phyloP scores from a whole-genome alignment of 768 basidiomycete genomes.

The Lactifluus echinatus region DNA sequence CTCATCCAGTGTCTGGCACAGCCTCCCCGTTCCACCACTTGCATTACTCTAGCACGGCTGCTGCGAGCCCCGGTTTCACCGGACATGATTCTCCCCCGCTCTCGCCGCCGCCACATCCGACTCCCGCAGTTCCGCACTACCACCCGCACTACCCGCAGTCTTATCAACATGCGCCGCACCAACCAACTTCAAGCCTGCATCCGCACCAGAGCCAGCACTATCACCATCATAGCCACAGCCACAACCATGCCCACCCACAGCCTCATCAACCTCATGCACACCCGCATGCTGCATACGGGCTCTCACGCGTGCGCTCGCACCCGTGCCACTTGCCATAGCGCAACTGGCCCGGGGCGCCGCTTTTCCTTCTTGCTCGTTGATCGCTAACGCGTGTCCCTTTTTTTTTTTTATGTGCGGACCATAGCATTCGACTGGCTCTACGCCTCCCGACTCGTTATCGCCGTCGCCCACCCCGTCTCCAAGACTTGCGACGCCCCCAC shows the following conservation, averaged over 20 bases:
- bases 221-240: slow-evolving; percentile 15
- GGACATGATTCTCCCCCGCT: slow-evolving; percentile 11
- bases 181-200: slow-evolving; percentile 1
- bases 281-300: slow-evolving; percentile 24
- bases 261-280: slow-evolving; percentile 17
- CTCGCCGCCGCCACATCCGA: slow-evolving; percentile 22
- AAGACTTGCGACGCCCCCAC: slow-evolving; percentile 15
- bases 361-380: not conserved
- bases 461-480: slow-evolving; percentile 11
- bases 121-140: slow-evolving; percentile 10
- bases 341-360: slow-evolving; percentile 10
- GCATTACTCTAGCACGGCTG: slow-evolving; percentile 21
- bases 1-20: slow-evolving; percentile 43
- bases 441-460: slow-evolving; percentile 7
- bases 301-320: slow-evolving; percentile 30
- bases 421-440: slow-evolving; percentile 11
- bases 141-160: not conserved
- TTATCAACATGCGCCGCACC: slow-evolving; percentile 5
- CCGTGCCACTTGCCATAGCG: slow-evolving; percentile 13
- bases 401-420: not conserved
- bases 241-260: slow-evolving; percentile 16
- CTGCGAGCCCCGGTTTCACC: too few relatives aligned
- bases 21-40: slow-evolving; percentile 38
- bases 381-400: slow-evolving; percentile 10
- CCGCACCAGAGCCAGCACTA: not conserved